Conservation (phyloP, 768 basidiomycete genomes). For the Kwoniella sp. region DNA sequence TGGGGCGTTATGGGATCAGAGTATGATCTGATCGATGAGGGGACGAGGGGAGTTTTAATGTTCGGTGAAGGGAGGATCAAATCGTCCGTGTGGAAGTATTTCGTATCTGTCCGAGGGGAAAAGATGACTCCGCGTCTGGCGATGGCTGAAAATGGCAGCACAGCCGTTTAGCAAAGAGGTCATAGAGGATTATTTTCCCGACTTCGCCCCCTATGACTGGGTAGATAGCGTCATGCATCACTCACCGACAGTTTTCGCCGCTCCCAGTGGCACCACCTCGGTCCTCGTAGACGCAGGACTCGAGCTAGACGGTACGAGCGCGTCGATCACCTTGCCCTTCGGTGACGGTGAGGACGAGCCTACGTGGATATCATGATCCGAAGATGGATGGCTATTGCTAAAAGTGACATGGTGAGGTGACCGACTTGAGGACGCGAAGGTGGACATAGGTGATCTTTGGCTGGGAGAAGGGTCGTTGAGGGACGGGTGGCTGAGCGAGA, state of each 20-base stretch:
- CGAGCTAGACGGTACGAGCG: conserved; percentile 18
- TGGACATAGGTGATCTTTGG: conserved; percentile 16
- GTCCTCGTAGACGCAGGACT: conserved; percentile 16
- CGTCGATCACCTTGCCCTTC: conserved; percentile 12
- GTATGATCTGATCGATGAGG: conserved; percentile 38
- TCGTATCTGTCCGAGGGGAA: conserved; percentile 33
- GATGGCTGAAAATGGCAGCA: conserved; percentile 16
- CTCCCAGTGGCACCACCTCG: conserved; percentile 35
- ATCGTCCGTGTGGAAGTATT: conserved; percentile 40
- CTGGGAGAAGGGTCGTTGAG: not conserved
- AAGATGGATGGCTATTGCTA: not conserved
- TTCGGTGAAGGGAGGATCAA: conserved; percentile 34
- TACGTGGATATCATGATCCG: conserved; percentile 14
- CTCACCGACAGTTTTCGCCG: conserved; percentile 34
- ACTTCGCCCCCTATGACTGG: too few relatives aligned
- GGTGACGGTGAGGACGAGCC: conserved; percentile 21
- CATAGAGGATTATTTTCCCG: too few relatives aligned
- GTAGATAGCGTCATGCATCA: not conserved
- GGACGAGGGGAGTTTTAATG: conserved; percentile 15
- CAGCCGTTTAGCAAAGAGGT: too few relatives aligned
- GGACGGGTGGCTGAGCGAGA: not conserved
- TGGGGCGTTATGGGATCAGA: conserved; percentile 25
- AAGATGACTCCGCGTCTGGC: conserved; percentile 36
- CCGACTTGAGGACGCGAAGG: not conserved
- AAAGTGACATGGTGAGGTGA: conserved; percentile 17